Evolutionary conservation across 2,329 filamentous ascomycete species (phyloP).

Genomic region (Phaeosphaeriaceae sp.): DNA sequence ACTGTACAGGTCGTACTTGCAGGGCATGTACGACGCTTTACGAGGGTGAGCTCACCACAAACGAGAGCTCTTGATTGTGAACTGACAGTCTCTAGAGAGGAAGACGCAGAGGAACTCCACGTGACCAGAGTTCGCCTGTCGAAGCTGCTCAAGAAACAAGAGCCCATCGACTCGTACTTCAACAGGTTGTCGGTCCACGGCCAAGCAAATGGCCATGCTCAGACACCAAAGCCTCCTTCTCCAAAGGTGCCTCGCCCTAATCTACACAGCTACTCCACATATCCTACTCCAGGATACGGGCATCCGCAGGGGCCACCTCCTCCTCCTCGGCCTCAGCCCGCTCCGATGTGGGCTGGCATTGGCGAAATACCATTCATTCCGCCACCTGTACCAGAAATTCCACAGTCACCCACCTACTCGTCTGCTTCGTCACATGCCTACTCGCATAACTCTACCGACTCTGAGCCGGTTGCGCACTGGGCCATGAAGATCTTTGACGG

Average conservation of each 20-base stretch:
- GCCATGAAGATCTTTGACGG: slow-evolving; percentile 54
- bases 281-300: slow-evolving; percentile 25
- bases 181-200: slow-evolving; percentile 34
- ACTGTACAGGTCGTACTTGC: slow-evolving; percentile 59
- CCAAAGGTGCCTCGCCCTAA: slow-evolving; percentile 36
- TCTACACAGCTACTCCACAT: slow-evolving; percentile 35
- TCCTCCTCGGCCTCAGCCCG: slow-evolving; percentile 22
- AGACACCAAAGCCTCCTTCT: slow-evolving; percentile 37
- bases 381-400: slow-evolving; percentile 47
- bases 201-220: slow-evolving; percentile 21
- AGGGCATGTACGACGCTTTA: slow-evolving; percentile 52
- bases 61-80: background rate
- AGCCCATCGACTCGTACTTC: slow-evolving; percentile 45
- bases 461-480: slow-evolving; percentile 50
- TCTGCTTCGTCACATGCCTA: slow-evolving; percentile 52
- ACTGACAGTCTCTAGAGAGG: slow-evolving; percentile 33
- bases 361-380: slow-evolving; percentile 44
- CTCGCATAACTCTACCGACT: slow-evolving; percentile 45
- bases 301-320: slow-evolving; percentile 17
- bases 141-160: slow-evolving; percentile 45
- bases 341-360: slow-evolving; percentile 23
- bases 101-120: slow-evolving; percentile 39
- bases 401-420: slow-evolving; percentile 52
- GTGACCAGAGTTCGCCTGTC: slow-evolving; percentile 34
- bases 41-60: slow-evolving; percentile 51